These are phyloP conservation scores for Lasiodiplodia theobromae DNA, from an alignment of 2,329 filamentous ascomycete genomes.

Conservation along the genomic window DNA sequence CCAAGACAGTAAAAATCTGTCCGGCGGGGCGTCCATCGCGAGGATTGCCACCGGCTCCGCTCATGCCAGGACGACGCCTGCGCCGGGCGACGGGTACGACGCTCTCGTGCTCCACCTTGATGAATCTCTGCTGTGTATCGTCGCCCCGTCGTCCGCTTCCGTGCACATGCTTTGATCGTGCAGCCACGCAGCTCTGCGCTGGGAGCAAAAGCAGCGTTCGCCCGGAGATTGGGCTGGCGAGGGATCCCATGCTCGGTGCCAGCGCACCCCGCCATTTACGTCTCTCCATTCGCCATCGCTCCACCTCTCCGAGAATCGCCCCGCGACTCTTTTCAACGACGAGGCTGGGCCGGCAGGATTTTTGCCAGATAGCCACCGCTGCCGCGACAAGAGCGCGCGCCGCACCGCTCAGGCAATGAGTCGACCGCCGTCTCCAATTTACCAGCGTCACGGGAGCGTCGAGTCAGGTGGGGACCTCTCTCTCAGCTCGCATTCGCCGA, in stretches of 20 bases:
- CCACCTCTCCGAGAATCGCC: conserved; percentile 25
- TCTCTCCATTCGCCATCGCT: conserved; percentile 11
- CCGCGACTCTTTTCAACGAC: conserved; percentile 17
- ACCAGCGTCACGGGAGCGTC: conserved; percentile 22
- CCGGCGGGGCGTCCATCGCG: conserved; percentile 20
- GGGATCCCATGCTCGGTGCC: conserved; percentile 25
- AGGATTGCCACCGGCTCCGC: conserved; percentile 10
- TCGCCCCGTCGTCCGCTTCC: conserved; percentile 21
- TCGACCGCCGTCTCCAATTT: conserved; percentile 26
- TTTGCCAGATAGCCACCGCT: conserved; percentile 20
- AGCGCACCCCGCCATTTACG: conserved; percentile 24
- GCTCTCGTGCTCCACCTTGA: conserved; percentile 20
- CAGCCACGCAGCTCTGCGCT: conserved; percentile 10
- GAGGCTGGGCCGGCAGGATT: conserved; percentile 18
- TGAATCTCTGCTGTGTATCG: conserved; percentile 25
- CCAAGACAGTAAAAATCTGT: conserved; percentile 18
- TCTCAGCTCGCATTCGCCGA: conserved; percentile 6
- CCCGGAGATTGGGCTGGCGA: conserved; percentile 25
- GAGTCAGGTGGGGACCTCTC: conserved; percentile 28
- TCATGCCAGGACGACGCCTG: background rate
- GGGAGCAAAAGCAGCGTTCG: conserved; percentile 21
- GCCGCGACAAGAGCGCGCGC: conserved; percentile 23
- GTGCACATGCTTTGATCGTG: conserved; percentile 26
- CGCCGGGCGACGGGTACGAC: conserved; percentile 4
- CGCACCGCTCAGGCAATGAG: conserved; percentile 15